phyloP scores from a whole-genome alignment of 1,139 yeast species.

The Pichia sp. region DNA sequence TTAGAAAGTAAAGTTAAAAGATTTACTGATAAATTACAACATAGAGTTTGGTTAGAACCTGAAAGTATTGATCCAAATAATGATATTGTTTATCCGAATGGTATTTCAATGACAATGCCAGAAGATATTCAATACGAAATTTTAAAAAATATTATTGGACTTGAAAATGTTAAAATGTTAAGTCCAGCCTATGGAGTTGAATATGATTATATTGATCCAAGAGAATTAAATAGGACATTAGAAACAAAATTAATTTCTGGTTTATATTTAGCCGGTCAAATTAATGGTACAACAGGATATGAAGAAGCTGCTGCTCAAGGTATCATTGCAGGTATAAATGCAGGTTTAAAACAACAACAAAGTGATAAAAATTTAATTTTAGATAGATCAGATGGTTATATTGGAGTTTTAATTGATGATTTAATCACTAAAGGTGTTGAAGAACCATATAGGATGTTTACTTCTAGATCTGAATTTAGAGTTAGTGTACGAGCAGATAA shows the following conservation, averaged over 20 bases:
- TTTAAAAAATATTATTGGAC: constrained; percentile 76
- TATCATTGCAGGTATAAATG: constrained; percentile 90
- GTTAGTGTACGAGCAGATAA: constrained; percentile 87
- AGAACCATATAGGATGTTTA: constrained; percentile 98
- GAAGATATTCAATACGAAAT: constrained; percentile 78
- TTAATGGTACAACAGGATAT: constrained; percentile 97
- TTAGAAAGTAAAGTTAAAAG: constrained; percentile 83
- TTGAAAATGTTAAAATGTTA: constrained; percentile 78
- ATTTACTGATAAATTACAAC: constrained; percentile 70
- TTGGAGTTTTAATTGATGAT: constrained; percentile 92
- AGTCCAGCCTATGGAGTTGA: constrained; percentile 99
- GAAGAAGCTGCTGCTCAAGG: constrained; percentile 99
- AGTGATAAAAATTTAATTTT: constrained; percentile 45
- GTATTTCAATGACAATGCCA: constrained; percentile 95
- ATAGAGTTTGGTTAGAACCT: constrained; percentile 92
- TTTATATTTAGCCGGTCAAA: constrained; percentile 89
- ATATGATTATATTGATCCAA: constrained; percentile 92
- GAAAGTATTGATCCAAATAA: constrained; percentile 68
- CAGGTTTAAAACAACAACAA: constrained; percentile 48
- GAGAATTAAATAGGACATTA: constrained; percentile 69
- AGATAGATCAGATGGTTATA: constrained; percentile 76
- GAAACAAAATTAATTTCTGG: constrained; percentile 82
- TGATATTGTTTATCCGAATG: constrained; percentile 88
- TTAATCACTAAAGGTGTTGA: constrained; percentile 92
- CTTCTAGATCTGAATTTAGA: constrained; percentile 91